phyloP scores from a whole-genome alignment of 148 eudicot genomes.

The Spergularia bocconei region DNA sequence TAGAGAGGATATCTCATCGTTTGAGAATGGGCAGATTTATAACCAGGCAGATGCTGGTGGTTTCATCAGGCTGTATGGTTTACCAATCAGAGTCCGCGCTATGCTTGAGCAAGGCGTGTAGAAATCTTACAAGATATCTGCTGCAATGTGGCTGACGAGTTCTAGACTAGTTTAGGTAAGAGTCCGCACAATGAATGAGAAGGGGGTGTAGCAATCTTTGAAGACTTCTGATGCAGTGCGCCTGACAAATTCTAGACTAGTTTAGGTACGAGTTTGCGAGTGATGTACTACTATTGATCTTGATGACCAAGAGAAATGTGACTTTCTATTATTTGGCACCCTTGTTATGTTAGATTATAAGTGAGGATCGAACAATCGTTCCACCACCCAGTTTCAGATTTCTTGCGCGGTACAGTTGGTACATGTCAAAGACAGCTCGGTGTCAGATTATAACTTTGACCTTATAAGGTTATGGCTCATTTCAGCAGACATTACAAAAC shows the following conservation, averaged over 20 bases:
- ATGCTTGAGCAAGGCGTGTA: constrained; percentile 62
- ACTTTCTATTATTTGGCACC: no score
- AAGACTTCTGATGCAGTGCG: neutral
- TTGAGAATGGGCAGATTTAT: constrained; percentile 76
- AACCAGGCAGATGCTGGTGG: constrained; percentile 96
- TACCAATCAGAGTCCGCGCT: constrained; percentile 79
- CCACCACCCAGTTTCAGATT: no score
- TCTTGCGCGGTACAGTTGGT: no score
- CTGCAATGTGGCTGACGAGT: neutral
- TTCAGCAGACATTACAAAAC: no score
- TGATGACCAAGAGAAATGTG: neutral
- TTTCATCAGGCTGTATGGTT: constrained; percentile 74
- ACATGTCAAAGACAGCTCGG: no score
- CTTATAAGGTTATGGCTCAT: no score
- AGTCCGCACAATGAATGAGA: constrained; percentile 80
- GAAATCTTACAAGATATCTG: neutral
- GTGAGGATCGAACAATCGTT: no score
- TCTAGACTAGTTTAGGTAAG: constrained; percentile 16
- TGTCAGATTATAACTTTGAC: no score
- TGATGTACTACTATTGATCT: neutral
- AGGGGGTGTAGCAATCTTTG: constrained; percentile 27
- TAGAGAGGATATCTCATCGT: constrained; percentile 80
- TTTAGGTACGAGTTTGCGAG: neutral
- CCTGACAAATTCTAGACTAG: neutral
- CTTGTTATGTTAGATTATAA: no score